Conservation (phyloP, 2,329 filamentous ascomycete genomes). For the Colletotrichum liriopes region DNA sequence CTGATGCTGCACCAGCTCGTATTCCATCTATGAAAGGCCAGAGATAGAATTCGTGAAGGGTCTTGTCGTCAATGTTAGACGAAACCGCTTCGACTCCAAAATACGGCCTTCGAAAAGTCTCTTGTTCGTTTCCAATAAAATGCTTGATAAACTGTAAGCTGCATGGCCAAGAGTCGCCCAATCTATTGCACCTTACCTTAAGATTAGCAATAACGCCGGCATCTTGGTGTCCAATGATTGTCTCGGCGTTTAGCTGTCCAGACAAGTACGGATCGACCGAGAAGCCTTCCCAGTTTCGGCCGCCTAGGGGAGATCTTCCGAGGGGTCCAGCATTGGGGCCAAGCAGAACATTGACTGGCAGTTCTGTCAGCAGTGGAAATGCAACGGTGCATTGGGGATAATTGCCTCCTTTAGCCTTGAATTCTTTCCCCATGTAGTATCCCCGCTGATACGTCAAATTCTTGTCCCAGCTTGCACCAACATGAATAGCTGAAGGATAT, state of each 20-base stretch:
- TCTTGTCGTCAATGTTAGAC: constrained; percentile 73
- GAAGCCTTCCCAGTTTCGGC: constrained; percentile 58
- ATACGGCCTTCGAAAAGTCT: constrained; percentile 75
- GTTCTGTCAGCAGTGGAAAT: background rate
- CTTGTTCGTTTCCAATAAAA: constrained; percentile 82
- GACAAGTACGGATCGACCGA: constrained; percentile 73
- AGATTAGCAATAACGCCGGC: constrained; percentile 76
- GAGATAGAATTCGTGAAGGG: constrained; percentile 75
- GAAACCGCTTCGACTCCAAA: constrained; percentile 63
- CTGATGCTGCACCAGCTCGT: constrained; percentile 69
- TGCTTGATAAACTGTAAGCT: constrained; percentile 71
- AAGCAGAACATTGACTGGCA: constrained; percentile 50
- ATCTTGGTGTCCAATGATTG: constrained; percentile 58
- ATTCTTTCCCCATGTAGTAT: constrained; percentile 53
- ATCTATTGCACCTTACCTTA: constrained; percentile 45
- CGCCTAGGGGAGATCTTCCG: constrained; percentile 50
- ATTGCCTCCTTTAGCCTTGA: constrained; percentile 55
- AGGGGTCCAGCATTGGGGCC: constrained; percentile 54
- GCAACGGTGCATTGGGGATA: fast-evolving
- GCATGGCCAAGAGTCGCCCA: background rate
- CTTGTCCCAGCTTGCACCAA: constrained; percentile 72
- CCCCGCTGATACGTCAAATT: constrained; percentile 59
- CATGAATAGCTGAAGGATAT: constrained; percentile 64
- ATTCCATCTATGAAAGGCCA: constrained; percentile 82
- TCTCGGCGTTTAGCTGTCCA: constrained; percentile 63